Base-by-base conservation (phyloP, 345 rosid species). In the Cardamine occulta region DNA sequence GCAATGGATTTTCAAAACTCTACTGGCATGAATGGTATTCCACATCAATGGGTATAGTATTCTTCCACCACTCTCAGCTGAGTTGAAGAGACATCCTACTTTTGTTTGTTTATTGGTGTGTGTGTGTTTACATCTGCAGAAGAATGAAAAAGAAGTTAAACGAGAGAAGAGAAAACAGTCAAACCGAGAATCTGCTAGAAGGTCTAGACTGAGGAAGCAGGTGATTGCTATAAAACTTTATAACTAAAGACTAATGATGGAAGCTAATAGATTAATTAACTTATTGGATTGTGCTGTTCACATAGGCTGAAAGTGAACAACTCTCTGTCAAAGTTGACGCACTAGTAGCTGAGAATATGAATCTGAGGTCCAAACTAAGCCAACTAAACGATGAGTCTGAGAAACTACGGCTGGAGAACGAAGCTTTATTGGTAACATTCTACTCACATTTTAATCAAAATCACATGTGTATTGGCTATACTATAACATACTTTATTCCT, bases 161-260 rank as follows among this genome's bases (percentile, higher is more conserved):
- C 87, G 93, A 65, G 98, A 94, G 86, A 94, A 84, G 85, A 88
- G 98, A 81, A 94, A 94, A 79, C 98, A 91, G 76, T 94, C 98
- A 1, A 94, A 94, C 79, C 80, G 97, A 74, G 98, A 94, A 83
- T 94, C 98, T 56, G 98, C 97, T 44, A 84, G 97, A 77, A 86
- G 98, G 77, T 94, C 98, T 17, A 88, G 98, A 77, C 82, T 94
- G 74, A 88, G 97, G 82, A 94, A 91, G 80, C 97, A 91, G 97
- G 98, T 91, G 14, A 72, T 49, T 28, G 31, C 19, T 55, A 66
- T 8, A 7, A 56, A 57, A 56, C n/a, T 29, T 58, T 59, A 42
- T 32, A 13, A 51, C 28, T 69, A 52, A 60, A 70, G 53, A 52
- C 17, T 58, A 48, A 35, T 47, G 56, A 29, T 68, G 34, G 35